These are phyloP conservation scores for Ilex aquifolium DNA, from an alignment of 257 asterid genomes.

Conservation along the genomic window DNA sequence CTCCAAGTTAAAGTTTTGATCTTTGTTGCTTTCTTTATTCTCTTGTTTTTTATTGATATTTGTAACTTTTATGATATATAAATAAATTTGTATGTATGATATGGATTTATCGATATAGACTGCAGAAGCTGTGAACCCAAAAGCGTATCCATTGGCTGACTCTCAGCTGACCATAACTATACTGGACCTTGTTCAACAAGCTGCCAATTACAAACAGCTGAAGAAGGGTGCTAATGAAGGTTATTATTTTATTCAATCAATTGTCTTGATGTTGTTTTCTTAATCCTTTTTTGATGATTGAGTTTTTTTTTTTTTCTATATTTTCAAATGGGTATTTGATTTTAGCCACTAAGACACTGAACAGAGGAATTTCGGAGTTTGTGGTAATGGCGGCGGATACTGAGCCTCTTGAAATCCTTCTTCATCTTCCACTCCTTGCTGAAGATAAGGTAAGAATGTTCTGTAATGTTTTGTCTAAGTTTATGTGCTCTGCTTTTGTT, in stretches of 20 bases:
- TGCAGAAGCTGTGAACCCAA: conserved; percentile 77
- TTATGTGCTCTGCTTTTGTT: neutral
- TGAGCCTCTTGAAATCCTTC: conserved; percentile 91
- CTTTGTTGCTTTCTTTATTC: no score
- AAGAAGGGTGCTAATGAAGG: conserved; percentile 99
- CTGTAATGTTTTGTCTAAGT: neutral
- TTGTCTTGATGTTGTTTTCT: neutral
- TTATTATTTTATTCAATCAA: neutral
- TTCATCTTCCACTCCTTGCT: conserved; percentile 91
- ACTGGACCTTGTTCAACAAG: conserved; percentile 83
- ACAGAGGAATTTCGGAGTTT: conserved; percentile 89
- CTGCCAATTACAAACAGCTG: conserved; percentile 87
- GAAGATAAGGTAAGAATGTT: conserved; percentile 67
- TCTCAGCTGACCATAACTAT: conserved; percentile 73
- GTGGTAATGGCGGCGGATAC: conserved; percentile 93
- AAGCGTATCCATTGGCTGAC: conserved; percentile 88
- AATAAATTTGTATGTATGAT: no score
- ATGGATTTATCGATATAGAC: conserved; percentile 28
- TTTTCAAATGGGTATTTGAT: neutral
- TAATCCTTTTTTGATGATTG: neutral
- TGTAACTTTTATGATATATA: no score
- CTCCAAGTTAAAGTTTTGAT: no score
- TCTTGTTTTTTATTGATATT: no score
- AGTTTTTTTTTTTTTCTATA: neutral
- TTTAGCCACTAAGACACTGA: conserved; percentile 84